Base-by-base conservation (phyloP, 2,329 filamentous ascomycete species). In the Onygena corvina region DNA sequence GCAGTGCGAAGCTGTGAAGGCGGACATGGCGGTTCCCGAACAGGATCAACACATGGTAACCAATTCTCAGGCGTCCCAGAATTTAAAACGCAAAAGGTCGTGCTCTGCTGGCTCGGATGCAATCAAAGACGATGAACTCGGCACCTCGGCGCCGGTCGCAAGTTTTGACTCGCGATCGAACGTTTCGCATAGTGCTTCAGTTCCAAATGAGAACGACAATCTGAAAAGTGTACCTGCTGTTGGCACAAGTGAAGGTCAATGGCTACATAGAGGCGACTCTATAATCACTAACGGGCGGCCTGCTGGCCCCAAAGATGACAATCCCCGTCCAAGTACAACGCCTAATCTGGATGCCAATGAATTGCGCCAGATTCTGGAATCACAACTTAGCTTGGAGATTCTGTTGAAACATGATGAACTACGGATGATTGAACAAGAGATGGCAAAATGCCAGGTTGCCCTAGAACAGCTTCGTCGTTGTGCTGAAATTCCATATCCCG, bases 371-470 rank as follows among this genome's bases (percentile, higher is more conserved):
- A 76, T 77, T 30, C 84, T 96, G 62, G 83, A 88, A 62, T 81
- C 87, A 54, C 85, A 95, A 67, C 83, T 96, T 65, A 86, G 88
- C 60, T 78, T 92, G 56, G 89, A 95, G 70, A 89, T 96, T 48
- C 71, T 96, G 55, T 71, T 93, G 64, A 96, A 95, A 73, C 92
- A 98, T 67, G 81, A 92, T 60, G 92, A 98, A 71, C 71, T 96
- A 52, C 86, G 89, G 50, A 75, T 94, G 57, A 94, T 96, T 65
- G 87, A 96, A 63, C 88, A 94, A 68, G 92, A 96, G 70, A 76
- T 96, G 56, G 90, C 87, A 56, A 96, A 95, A 71, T 95, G 89
- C 62, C 89, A 96, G 70, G 73, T 89, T 55, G 87, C 89, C 8
- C 75, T 96, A 57, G 92, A 98, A 69, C 92, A 96, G 69, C 73